These are phyloP conservation scores for Dothideomycetidae sp. DNA, from an alignment of 2,329 filamentous ascomycete genomes.

Conservation along the genomic window DNA sequence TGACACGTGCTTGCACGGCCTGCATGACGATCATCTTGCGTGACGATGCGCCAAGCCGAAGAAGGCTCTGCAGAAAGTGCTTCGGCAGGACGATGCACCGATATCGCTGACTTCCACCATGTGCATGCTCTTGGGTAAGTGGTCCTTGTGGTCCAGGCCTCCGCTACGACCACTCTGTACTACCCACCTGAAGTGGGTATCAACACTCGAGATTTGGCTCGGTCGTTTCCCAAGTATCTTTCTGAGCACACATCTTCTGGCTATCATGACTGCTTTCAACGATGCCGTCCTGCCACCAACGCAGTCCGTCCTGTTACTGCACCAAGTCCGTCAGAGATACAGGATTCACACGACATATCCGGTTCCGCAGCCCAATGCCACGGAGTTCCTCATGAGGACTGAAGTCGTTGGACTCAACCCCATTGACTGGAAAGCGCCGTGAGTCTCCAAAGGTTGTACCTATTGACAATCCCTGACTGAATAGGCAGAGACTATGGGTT, in stretches of 20 bases:
- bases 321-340: conserved; percentile 5
- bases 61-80: background rate
- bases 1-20: background rate
- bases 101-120: background rate
- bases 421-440: conserved; percentile 64
- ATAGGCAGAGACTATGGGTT: conserved; percentile 52
- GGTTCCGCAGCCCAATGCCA: conserved; percentile 15
- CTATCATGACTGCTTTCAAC: background rate
- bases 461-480: background rate
- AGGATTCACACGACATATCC: background rate
- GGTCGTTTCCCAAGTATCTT: background rate
- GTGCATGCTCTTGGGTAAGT: background rate
- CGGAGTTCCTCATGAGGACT: conserved; percentile 49
- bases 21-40: background rate
- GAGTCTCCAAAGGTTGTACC: conserved; percentile 20
- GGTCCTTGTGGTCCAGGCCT: background rate
- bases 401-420: conserved; percentile 58
- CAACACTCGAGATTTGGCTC: no score
- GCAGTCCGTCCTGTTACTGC: conserved; percentile 4
- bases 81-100: background rate
- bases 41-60: background rate
- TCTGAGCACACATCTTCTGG: no score
- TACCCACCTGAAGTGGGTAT: no score
- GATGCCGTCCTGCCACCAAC: background rate
- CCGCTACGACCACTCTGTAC: background rate